Evolutionary conservation across 164 flowering plant genomes (phyloP).

Genomic region (Cinnamomum micranthum): DNA sequence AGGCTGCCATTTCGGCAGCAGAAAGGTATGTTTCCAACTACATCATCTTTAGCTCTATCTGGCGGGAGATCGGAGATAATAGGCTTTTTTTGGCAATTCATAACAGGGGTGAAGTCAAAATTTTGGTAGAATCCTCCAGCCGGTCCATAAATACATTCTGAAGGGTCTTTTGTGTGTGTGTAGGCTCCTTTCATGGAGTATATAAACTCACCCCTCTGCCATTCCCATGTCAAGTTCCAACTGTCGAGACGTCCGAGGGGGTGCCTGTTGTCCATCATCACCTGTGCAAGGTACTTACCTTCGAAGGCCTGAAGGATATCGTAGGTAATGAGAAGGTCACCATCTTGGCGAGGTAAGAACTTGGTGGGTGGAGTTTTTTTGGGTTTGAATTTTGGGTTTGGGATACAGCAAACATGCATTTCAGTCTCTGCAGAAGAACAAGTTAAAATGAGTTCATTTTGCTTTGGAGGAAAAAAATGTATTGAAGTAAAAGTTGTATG

Average conservation of each 20-base stretch:
- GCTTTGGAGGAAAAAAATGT: conserved; percentile 18
- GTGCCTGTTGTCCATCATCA: conserved; percentile 53
- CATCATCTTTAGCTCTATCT: conserved; percentile 38
- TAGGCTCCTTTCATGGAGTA: conserved; percentile 68
- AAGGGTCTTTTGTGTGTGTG: conserved; percentile 40
- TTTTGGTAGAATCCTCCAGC: conserved; percentile 44
- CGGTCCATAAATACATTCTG: conserved; percentile 61
- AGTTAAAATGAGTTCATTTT: conserved; percentile 27
- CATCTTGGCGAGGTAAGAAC: conserved; percentile 23
- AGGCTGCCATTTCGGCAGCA: conserved; percentile 70
- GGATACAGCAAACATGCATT: conserved; percentile 50
- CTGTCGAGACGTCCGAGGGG: conserved; percentile 68
- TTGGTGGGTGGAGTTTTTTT: conserved; percentile 24
- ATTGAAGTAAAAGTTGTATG: background rate
- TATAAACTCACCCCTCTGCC: conserved; percentile 87
- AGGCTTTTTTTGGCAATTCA: conserved; percentile 55
- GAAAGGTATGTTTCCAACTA: conserved; percentile 55
- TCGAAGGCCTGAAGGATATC: conserved; percentile 43
- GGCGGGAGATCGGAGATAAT: conserved; percentile 61
- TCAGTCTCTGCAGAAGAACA: conserved; percentile 31
- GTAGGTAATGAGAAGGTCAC: conserved; percentile 38
- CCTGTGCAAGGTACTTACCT: conserved; percentile 51
- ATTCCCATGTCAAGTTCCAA: conserved; percentile 91
- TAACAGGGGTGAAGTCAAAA: conserved; percentile 56
- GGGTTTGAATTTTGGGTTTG: conserved; percentile 28